Conservation (phyloP, 192 early-diverging fungal genomes). For the Coemansia sp. region DNA sequence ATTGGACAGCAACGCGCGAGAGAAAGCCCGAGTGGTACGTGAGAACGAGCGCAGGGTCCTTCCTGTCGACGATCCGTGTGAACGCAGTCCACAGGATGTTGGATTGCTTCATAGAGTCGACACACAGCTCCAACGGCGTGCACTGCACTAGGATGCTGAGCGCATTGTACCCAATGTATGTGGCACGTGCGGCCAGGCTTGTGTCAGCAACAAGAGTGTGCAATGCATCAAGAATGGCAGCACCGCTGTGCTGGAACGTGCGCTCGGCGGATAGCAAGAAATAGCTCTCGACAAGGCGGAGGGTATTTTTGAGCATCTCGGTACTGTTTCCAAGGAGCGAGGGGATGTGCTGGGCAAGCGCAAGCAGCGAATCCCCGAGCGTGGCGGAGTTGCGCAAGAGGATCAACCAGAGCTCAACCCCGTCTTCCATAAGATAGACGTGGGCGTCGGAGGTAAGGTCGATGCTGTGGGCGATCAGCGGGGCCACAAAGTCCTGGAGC, state of each 20-base stretch:
- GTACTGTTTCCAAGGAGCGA: conserved; percentile 72
- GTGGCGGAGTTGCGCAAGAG: conserved; percentile 70
- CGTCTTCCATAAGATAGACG: conserved; percentile 88
- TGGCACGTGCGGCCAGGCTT: conserved; percentile 26
- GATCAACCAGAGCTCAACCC: conserved; percentile 86
- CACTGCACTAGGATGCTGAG: conserved; percentile 41
- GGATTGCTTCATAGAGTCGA: conserved; percentile 14
- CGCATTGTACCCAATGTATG: conserved; percentile 31
- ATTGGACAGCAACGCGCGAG: conserved; percentile 38
- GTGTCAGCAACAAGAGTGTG: conserved; percentile 33
- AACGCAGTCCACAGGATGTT: conserved; percentile 41
- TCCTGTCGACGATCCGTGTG: conserved; percentile 38
- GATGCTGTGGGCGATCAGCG: conserved; percentile 75
- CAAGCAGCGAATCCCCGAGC: conserved; percentile 58
- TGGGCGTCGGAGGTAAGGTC: conserved; percentile 64
- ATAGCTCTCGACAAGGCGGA: conserved; percentile 88
- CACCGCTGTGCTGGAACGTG: conserved; percentile 19
- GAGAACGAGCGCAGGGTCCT: conserved; percentile 26
- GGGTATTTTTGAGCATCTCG: conserved; percentile 72
- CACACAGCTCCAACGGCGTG: conserved; percentile 13
- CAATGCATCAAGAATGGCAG: conserved; percentile 27
- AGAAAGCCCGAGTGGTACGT: conserved; percentile 36
- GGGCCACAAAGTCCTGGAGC: conserved; percentile 74
- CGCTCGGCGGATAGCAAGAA: conserved; percentile 59
- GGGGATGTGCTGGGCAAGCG: conserved; percentile 65